These are phyloP conservation scores for Venturia aucupariae DNA, from an alignment of 2,329 filamentous ascomycete species.

Conservation along the genomic window DNA sequence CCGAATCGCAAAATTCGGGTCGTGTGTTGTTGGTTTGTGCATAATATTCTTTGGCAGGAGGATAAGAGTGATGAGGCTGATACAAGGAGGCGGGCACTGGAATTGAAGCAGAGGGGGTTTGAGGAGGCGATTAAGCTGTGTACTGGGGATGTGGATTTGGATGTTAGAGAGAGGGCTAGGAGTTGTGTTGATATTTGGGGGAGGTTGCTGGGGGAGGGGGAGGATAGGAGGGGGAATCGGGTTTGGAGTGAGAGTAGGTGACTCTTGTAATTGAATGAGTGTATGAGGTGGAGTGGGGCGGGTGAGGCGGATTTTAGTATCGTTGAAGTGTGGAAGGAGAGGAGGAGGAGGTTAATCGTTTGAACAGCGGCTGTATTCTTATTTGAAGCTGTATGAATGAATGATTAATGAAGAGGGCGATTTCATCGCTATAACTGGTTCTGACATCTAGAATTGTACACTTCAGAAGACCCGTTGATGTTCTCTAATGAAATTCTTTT, in stretches of 20 bases:
- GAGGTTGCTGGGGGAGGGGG: not conserved
- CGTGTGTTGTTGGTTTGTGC: slow-evolving; percentile 72
- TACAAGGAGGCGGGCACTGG: slow-evolving; percentile 56
- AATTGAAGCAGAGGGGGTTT: slow-evolving; percentile 65
- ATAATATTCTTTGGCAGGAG: slow-evolving; percentile 78
- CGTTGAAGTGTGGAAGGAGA: not conserved
- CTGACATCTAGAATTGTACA: not conserved
- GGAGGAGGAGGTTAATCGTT: not conserved
- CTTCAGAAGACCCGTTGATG: no score
- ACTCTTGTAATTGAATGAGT: not conserved
- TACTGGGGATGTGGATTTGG: slow-evolving; percentile 58
- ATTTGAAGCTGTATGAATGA: not conserved
- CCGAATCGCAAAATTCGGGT: slow-evolving; percentile 64
- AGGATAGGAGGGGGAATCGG: not conserved
- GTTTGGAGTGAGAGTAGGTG: slow-evolving; percentile 3
- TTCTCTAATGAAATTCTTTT: no score
- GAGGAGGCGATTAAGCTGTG: slow-evolving; percentile 34
- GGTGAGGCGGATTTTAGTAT: not conserved
- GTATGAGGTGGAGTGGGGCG: not conserved
- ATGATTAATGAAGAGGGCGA: not conserved
- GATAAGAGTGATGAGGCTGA: slow-evolving; percentile 57
- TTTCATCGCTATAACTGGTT: not conserved
- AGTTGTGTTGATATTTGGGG: slow-evolving; percentile 14
- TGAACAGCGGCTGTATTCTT: not conserved
- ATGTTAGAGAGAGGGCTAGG: slow-evolving; percentile 77